These are phyloP conservation scores for Saprolegnia parasitica DNA, from an alignment of 352 stramenopile species.

Conservation along the genomic window DNA sequence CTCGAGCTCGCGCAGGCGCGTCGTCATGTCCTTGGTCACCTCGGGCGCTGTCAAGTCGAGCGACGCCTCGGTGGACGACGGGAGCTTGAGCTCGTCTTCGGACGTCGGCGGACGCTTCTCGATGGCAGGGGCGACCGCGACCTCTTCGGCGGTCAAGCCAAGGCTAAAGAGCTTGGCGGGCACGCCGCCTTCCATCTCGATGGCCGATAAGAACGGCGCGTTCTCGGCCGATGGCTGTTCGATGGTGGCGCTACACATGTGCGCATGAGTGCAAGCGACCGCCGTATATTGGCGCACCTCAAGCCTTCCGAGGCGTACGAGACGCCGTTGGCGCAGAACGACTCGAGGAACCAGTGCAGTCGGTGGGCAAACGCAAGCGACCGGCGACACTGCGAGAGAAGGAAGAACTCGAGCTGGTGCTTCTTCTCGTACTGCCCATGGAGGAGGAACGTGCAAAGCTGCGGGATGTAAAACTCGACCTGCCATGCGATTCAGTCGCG, in stretches of 20 bases:
- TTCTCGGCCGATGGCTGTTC: constrained; percentile 48
- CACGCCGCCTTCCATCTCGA: constrained; percentile 58
- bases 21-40: constrained; percentile 1
- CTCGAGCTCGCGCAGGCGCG: constrained; percentile 1
- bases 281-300: constrained; percentile 40
- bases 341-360: constrained; percentile 81
- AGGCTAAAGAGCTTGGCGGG: constrained; percentile 71
- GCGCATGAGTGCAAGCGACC: background rate
- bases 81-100: constrained; percentile 8
- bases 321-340: constrained; percentile 64
- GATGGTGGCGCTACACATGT: constrained; percentile 16
- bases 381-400: constrained; percentile 74
- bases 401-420: constrained; percentile 79
- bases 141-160: constrained; percentile 62
- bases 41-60: background rate
- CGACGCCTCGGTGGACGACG: background rate
- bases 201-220: constrained; percentile 55
- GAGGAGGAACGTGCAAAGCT: constrained; percentile 81
- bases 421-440: constrained; percentile 82
- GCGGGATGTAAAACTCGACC: constrained; percentile 88
- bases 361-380: constrained; percentile 83
- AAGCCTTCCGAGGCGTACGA: constrained; percentile 74
- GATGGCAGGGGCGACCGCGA: constrained; percentile 32
- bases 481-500: constrained; percentile 17
- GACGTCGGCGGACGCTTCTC: constrained; percentile 35